Evolutionary conservation across 805 yeast genomes (phyloP), one percentile per base, ranked within the genome.

Genomic region (Myxozyma sirexii): DNA sequence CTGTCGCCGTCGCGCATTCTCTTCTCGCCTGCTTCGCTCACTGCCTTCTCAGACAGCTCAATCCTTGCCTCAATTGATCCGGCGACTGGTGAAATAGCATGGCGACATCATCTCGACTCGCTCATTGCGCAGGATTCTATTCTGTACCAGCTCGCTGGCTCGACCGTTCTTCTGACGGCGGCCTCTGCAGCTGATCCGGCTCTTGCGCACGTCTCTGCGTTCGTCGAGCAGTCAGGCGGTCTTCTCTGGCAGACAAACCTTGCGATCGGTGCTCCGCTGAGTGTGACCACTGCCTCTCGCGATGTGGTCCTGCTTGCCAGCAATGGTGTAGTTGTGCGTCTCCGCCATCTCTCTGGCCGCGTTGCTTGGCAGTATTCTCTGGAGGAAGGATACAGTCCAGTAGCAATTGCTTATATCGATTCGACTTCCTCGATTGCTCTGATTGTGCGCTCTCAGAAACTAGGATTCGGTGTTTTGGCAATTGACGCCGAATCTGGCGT

Each of bases 91-190:
- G 24, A 48, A 21, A n/a, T 67, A 10, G 7, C 42, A 7, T 73
- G 76, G 76, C 67, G 75, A 29, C 64, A 60, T 13, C 37, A 23
- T 7, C 62, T 64, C 6, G 50, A 43, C 17, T 12, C 54, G 10
- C 43, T 41, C 7, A 44, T 46, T 21, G 43, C 58, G 31, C 47
- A 47, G 31, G 53, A 53, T 24, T 51, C 62, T 19, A 19, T 48
- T 21, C 29, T 54, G 13, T n/a, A 19, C 15, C 31, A 39, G 1
- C 37, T 52, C 43, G 49, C 31, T 21, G 26, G n/a, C 33, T 10
- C 23, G 19, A 37, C 51, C 6, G 49, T 54, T 7, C 52, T 56
- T 8, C 48, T 60, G 38, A 60, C 56, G 3, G 62, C 54, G n/a
- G 62, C 66, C 17, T 44, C 57, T 8, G 46, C 51, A 6, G 23